Conservation (phyloP, 2,329 filamentous ascomycete genomes). For the Scleromitrula shiraiana region DNA sequence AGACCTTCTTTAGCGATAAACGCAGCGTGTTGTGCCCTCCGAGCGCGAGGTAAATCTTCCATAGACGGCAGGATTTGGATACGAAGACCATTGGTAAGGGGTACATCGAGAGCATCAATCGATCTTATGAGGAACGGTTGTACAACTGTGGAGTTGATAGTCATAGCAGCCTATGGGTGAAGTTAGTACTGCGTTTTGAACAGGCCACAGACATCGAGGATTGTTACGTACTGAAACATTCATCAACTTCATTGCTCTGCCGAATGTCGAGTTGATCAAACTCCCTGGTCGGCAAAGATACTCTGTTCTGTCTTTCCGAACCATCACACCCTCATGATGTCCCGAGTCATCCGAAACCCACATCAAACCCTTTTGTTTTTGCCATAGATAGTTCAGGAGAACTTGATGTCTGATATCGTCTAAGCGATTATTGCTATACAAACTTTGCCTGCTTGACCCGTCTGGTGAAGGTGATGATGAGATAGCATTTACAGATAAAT, state of each 20-base stretch:
- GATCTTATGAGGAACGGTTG: constrained; percentile 69
- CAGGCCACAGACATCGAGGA: background rate
- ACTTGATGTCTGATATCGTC: constrained; percentile 75
- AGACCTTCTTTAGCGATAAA: constrained; percentile 66
- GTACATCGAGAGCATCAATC: constrained; percentile 65
- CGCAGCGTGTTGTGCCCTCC: constrained; percentile 74
- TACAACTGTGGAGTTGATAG: constrained; percentile 70
- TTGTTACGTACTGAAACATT: constrained; percentile 55
- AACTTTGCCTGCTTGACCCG: constrained; percentile 4
- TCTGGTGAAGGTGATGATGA: background rate
- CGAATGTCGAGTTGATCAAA: constrained; percentile 54
- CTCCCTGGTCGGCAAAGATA: constrained; percentile 68
- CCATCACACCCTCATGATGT: constrained; percentile 62
- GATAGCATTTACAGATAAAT: background rate
- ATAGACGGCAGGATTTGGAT: constrained; percentile 69
- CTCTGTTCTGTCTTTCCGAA: constrained; percentile 58
- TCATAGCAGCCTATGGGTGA: constrained; percentile 59
- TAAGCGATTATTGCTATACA: constrained; percentile 27
- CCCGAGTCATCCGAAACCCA: constrained; percentile 66
- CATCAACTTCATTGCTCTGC: constrained; percentile 54
- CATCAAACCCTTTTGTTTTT: constrained; percentile 66
- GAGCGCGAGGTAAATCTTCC: constrained; percentile 59
- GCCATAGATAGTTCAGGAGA: constrained; percentile 76
- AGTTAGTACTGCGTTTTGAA: constrained; percentile 4
- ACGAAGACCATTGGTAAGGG: constrained; percentile 66